Percentiles rank a stretch among this genome's conserved stretches.
These are phyloP conservation scores for Ceratocystis huliohia DNA, from an alignment of 2,329 filamentous ascomycete species.

Conservation along the genomic window DNA sequence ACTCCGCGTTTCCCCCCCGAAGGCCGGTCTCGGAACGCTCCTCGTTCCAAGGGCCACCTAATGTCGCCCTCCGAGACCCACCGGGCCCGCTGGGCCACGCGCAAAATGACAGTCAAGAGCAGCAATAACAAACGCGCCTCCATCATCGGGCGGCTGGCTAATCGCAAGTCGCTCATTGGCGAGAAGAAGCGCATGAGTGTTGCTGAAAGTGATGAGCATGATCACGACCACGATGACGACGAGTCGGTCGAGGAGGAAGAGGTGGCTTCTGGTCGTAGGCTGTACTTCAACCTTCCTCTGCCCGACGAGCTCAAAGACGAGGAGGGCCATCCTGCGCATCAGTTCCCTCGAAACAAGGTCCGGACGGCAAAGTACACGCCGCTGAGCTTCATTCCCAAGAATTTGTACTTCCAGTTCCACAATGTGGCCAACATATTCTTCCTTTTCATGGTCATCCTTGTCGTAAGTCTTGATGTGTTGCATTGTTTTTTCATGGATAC, in stretches of 20 bases:
- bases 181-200: constrained; percentile 55
- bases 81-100: constrained; percentile 91
- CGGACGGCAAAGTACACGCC: constrained; percentile 95
- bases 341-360: constrained; percentile 88
- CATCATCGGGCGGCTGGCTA: constrained; percentile 62
- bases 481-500: no score
- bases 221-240: constrained; percentile 28
- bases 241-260: constrained; percentile 28
- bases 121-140: constrained; percentile 69
- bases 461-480: constrained; percentile 46
- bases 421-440: constrained; percentile 99
- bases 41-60: constrained; percentile 18
- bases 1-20: constrained; percentile 18
- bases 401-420: constrained; percentile 95
- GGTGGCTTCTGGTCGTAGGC: constrained; percentile 36
- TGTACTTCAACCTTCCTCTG: constrained; percentile 80
- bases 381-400: constrained; percentile 89
- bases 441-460: constrained; percentile 86
- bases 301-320: constrained; percentile 65
- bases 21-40: constrained; percentile 16
- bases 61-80: constrained; percentile 38
- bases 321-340: constrained; percentile 56
- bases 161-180: constrained; percentile 39
- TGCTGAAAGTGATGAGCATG: constrained; percentile 27
- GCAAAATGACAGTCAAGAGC: constrained; percentile 63